These are phyloP conservation scores for Xylaria acuta DNA, from an alignment of 495 filamentous ascomycete genomes.

Conservation along the genomic window DNA sequence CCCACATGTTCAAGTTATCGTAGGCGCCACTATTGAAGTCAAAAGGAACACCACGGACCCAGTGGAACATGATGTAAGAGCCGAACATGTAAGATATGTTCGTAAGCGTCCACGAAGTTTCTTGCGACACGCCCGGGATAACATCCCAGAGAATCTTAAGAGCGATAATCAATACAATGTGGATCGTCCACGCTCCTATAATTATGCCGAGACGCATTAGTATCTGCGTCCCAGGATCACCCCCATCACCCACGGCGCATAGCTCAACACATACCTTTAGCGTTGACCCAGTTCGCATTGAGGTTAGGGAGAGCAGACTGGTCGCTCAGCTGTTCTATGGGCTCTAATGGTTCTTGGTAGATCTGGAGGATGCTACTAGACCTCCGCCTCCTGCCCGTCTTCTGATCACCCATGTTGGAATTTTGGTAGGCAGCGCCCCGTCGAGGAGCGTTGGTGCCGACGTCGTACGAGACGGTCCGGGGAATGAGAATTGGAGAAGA, in stretches of 20 bases:
- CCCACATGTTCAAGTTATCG: constrained; percentile 99
- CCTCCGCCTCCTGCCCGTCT: constrained; percentile 73
- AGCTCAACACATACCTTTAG: constrained; percentile 74
- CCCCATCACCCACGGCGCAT: not conserved
- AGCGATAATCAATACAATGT: constrained; percentile 84
- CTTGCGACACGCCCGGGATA: constrained; percentile 91
- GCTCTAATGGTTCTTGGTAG: constrained; percentile 93
- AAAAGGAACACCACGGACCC: constrained; percentile 95
- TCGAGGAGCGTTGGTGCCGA: constrained; percentile 69
- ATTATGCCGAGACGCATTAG: not conserved
- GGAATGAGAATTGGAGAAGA: constrained; percentile 78
- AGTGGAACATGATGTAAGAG: constrained; percentile 99
- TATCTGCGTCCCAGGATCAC: not conserved
- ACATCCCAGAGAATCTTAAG: constrained; percentile 97
- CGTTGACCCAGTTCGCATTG: constrained; percentile 98
- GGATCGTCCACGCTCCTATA: constrained; percentile 94
- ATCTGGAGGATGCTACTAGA: constrained; percentile 88
- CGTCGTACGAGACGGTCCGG: constrained; percentile 81
- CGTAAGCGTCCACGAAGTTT: constrained; percentile 97
- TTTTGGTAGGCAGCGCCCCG: constrained; percentile 48
- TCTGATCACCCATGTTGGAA: constrained; percentile 56
- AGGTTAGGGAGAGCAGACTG: constrained; percentile 93
- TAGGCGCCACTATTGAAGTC: constrained; percentile 99
- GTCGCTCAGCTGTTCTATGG: constrained; percentile 93
- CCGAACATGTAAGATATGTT: constrained; percentile 99